Evolutionary conservation across 2,329 filamentous ascomycete genomes (phyloP).

Genomic region (Monilinia vaccinii-corymbosi): DNA sequence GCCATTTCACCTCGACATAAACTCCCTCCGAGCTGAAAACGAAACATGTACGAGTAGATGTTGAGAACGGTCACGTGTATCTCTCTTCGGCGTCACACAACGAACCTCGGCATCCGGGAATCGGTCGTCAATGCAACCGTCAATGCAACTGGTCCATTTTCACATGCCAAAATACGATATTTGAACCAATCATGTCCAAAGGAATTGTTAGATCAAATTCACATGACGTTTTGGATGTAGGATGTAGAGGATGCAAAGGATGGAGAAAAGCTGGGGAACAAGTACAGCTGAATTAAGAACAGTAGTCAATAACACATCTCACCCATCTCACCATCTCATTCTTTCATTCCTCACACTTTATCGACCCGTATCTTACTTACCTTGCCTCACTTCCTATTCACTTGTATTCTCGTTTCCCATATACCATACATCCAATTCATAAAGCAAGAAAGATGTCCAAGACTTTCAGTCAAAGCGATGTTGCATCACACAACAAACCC

Average conservation of each 20-base stretch:
- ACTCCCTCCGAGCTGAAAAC: too few species aligned
- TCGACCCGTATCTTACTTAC: too few species aligned
- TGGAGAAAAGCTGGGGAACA: background rate
- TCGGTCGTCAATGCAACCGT: background rate
- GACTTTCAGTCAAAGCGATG: conserved; percentile 74
- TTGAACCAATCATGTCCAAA: background rate
- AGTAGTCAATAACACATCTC: too few species aligned
- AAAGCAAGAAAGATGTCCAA: conserved; percentile 69
- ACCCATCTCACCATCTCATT: too few species aligned
- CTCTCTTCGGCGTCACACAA: background rate
- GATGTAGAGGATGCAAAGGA: background rate
- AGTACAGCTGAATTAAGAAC: too few species aligned
- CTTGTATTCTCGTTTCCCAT: too few species aligned
- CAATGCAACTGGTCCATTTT: background rate
- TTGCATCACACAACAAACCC: conserved; percentile 83
- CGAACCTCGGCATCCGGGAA: background rate
- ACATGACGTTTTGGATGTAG: background rate
- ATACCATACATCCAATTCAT: background rate
- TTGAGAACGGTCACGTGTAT: conserved; percentile 1
- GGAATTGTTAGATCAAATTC: background rate
- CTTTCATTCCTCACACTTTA: too few species aligned
- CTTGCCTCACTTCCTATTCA: too few species aligned
- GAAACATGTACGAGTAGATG: too few species aligned
- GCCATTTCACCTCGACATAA: background rate
- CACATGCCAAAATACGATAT: conserved; percentile 1